phyloP scores from a whole-genome alignment of 768 basidiomycete species.

The Nevesoporus exiguus region DNA sequence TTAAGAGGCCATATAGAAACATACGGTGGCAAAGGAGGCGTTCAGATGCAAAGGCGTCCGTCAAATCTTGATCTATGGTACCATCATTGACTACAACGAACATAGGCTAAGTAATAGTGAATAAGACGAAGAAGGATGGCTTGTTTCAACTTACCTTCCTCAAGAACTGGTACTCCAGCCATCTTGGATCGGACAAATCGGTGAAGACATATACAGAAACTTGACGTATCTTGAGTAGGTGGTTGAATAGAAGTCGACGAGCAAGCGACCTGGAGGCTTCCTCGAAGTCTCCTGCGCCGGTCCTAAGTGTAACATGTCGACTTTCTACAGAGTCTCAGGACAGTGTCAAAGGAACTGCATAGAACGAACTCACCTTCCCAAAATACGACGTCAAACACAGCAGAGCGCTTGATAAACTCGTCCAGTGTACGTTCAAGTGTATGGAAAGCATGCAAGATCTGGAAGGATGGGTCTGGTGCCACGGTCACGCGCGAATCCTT shows the following conservation, averaged over 20 bases:
- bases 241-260: conserved; percentile 47
- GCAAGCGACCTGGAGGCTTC: conserved; percentile 51
- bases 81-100: conserved; percentile 61
- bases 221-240: conserved; percentile 39
- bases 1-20: conserved; percentile 48
- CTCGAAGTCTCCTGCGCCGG: conserved; percentile 34
- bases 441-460: conserved; percentile 59
- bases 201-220: conserved; percentile 47
- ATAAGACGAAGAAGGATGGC: neutral
- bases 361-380: conserved; percentile 43
- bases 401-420: conserved; percentile 47
- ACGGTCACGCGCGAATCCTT: neutral
- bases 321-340: conserved; percentile 34
- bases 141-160: conserved; percentile 36
- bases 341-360: neutral
- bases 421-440: conserved; percentile 49
- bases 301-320: conserved; percentile 40
- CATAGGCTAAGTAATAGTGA: conserved; percentile 51
- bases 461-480: conserved; percentile 49
- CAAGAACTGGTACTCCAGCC: conserved; percentile 42
- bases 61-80: conserved; percentile 23
- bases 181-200: conserved; percentile 42
- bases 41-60: conserved; percentile 14
- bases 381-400: conserved; percentile 62
- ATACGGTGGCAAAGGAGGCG: conserved; percentile 45